Percentiles rank a stretch among this genome's conserved stretches.
Conservation (phyloP, 192 early-diverging fungal species). For the Umbelopsis sp. region DNA sequence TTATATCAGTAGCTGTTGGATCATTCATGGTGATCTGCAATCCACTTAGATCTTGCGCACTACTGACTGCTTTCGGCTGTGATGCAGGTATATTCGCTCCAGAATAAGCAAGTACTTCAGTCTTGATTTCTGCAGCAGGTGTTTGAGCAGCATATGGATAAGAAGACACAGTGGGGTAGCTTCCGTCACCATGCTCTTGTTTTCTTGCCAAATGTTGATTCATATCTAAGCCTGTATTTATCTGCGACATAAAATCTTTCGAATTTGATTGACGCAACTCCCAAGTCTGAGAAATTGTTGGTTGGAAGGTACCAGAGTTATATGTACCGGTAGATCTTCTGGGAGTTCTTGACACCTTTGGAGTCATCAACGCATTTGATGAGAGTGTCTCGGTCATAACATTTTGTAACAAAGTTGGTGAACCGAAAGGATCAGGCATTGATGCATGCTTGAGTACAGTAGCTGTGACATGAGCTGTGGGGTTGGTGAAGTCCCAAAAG, state of each 20-base stretch:
- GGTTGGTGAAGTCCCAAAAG: slow-evolving; percentile 30
- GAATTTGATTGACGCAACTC: neutral
- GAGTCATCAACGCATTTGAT: neutral
- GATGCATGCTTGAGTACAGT: slow-evolving; percentile 22
- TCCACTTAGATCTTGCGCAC: neutral
- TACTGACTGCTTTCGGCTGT: neutral
- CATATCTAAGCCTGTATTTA: neutral
- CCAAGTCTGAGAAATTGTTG: neutral
- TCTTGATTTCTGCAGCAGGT: neutral
- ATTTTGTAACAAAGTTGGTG: slow-evolving; percentile 14
- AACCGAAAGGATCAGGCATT: slow-evolving; percentile 16
- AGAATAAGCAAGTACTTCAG: neutral
- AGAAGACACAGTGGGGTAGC: neutral
- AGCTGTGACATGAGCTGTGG: slow-evolving; percentile 8
- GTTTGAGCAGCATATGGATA: neutral
- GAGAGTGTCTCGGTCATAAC: neutral
- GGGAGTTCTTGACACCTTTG: slow-evolving; percentile 11
- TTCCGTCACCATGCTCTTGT: neutral
- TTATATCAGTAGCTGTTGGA: neutral
- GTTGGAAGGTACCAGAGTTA: neutral
- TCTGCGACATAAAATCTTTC: neutral
- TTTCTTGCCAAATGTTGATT: slow-evolving; percentile 2
- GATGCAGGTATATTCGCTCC: neutral
- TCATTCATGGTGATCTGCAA: slow-evolving; percentile 12
- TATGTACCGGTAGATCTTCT: neutral